Evolutionary conservation across 371 early-diverging fungal genomes (phyloP).

Genomic region (Circinella umbellata): DNA sequence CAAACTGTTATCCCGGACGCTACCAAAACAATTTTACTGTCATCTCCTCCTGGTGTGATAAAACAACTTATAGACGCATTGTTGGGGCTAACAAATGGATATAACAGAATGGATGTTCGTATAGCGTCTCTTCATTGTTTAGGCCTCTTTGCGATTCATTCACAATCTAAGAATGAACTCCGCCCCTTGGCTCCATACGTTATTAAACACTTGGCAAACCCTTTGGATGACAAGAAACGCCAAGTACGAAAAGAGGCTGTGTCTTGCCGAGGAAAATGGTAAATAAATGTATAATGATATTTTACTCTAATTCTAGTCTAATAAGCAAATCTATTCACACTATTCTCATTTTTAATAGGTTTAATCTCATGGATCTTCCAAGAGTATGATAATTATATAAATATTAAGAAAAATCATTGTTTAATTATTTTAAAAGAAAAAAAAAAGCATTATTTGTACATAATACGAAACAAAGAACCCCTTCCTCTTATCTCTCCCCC

Average conservation of each 20-base stretch:
- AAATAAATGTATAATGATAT: slow-evolving; percentile 4
- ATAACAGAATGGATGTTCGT: slow-evolving; percentile 50
- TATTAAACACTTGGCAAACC: slow-evolving; percentile 59
- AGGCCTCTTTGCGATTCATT: slow-evolving; percentile 6
- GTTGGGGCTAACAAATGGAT: background rate
- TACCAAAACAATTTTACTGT: background rate
- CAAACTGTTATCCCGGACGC: slow-evolving; percentile 1
- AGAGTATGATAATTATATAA: background rate
- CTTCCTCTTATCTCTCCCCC: too few relatives aligned
- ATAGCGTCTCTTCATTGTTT: slow-evolving; percentile 54
- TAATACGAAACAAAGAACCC: too few relatives aligned
- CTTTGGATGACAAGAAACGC: slow-evolving; percentile 89
- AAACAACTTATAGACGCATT: background rate
- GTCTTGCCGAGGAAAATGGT: slow-evolving; percentile 87
- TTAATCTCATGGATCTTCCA: background rate
- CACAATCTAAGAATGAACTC: slow-evolving; percentile 71
- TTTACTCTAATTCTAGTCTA: too few relatives aligned
- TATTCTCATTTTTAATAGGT: background rate
- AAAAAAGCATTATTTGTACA: too few relatives aligned
- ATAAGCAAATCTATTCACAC: background rate
- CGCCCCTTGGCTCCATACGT: slow-evolving; percentile 71
- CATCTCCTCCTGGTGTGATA: background rate
- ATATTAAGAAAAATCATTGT: too few relatives aligned
- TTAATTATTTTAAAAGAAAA: too few relatives aligned
- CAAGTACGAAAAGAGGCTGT: slow-evolving; percentile 89